phyloP scores from a whole-genome alignment of 2,329 filamentous ascomycete genomes.

The Basipetospora chlamydospora region DNA sequence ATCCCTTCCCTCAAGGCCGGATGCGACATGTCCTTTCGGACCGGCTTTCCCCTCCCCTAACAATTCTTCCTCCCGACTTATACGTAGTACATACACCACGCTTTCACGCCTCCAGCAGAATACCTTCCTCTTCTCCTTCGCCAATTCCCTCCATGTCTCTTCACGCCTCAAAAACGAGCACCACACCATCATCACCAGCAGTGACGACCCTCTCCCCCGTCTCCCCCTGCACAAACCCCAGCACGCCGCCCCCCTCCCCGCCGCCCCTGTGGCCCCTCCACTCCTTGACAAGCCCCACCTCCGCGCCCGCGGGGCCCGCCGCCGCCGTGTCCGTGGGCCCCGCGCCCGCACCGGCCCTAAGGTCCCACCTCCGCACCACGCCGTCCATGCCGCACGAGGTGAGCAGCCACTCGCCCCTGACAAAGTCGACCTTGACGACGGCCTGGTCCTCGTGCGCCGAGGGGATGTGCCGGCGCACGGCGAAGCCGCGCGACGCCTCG shows the following conservation, averaged over 20 bases:
- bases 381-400: constrained; percentile 90
- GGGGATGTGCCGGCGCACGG: constrained; percentile 66
- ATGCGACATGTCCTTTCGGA: no score
- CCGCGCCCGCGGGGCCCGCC: constrained; percentile 24
- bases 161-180: constrained; percentile 50
- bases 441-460: constrained; percentile 78
- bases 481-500: constrained; percentile 74
- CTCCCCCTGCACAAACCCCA: constrained; percentile 78
- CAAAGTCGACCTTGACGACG: constrained; percentile 87
- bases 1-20: no score
- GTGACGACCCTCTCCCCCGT: constrained; percentile 66
- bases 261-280: constrained; percentile 83
- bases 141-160: background rate
- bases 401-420: constrained; percentile 52
- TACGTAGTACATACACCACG: background rate
- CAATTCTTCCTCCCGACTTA: no score
- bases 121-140: background rate
- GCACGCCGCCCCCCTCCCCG: constrained; percentile 73
- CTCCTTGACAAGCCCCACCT: constrained; percentile 65
- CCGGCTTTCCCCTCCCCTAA: no score
- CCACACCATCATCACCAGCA: constrained; percentile 72
- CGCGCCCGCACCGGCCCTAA: constrained; percentile 29
- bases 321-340: constrained; percentile 13
- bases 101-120: background rate
- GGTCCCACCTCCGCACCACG: constrained; percentile 78